Conservation (phyloP, 192 early-diverging fungal genomes). For the Backusella mclennaniae region DNA sequence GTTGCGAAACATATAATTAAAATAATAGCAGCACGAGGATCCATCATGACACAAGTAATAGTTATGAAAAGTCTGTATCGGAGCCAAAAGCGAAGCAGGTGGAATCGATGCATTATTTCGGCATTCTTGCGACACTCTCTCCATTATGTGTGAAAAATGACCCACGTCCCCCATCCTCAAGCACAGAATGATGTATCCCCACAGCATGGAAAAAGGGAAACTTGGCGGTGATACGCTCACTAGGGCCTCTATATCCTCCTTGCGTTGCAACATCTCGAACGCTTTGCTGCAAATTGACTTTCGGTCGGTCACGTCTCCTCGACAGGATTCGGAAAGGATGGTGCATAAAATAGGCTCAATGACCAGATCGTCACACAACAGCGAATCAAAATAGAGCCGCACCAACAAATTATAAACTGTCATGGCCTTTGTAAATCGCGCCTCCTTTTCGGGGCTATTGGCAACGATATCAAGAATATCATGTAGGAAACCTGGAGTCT, state of each 20-base stretch:
- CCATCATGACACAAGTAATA: not conserved
- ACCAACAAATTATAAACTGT: constrained; percentile 10
- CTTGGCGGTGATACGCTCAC: not conserved
- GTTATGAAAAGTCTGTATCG: constrained; percentile 23
- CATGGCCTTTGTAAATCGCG: constrained; percentile 19
- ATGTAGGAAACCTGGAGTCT: constrained; percentile 15
- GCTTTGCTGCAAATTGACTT: constrained; percentile 8
- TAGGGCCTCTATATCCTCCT: constrained; percentile 3
- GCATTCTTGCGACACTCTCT: not conserved
- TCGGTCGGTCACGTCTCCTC: not conserved
- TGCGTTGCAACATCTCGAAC: constrained; percentile 7
- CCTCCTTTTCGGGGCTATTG: constrained; percentile 14
- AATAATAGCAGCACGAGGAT: constrained; percentile 18
- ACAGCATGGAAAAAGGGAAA: constrained; percentile 5
- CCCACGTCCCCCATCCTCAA: constrained; percentile 14
- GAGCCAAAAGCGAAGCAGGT: constrained; percentile 19
- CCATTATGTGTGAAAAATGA: constrained; percentile 5
- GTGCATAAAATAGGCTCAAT: constrained; percentile 21
- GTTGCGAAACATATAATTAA: constrained; percentile 20
- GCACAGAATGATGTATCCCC: constrained; percentile 15
- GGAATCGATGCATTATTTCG: not conserved
- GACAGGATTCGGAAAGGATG: constrained; percentile 14
- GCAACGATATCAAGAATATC: constrained; percentile 17
- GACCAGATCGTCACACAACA: constrained; percentile 22
- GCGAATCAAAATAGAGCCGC: not conserved